Percentiles rank a stretch among this genome's conserved stretches.
These are phyloP conservation scores for Dissophora ornata DNA, from an alignment of 192 early-diverging fungal species.

Conservation along the genomic window DNA sequence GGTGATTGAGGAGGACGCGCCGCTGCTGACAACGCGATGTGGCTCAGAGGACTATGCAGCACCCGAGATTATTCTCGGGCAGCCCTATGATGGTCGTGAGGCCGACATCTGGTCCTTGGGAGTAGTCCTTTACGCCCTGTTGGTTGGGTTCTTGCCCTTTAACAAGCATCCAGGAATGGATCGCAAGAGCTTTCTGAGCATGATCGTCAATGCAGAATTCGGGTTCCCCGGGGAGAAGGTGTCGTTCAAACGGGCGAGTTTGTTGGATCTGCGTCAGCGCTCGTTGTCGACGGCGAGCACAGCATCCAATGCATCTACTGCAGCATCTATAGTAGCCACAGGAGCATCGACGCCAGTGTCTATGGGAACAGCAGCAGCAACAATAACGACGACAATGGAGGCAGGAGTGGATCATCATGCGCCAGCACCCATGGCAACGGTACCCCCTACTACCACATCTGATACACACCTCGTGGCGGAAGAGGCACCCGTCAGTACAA, in stretches of 20 bases:
- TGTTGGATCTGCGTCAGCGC: conserved; percentile 19
- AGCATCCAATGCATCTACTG: background rate
- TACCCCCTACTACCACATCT: conserved; percentile 2
- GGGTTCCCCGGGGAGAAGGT: conserved; percentile 64
- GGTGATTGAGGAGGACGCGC: conserved; percentile 57
- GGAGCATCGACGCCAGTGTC: too few species aligned
- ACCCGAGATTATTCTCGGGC: conserved; percentile 73
- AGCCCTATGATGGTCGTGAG: conserved; percentile 73
- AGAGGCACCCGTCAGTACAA: conserved; percentile 2
- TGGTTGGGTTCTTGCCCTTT: conserved; percentile 83
- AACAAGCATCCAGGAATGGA: conserved; percentile 68
- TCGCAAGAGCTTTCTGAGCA: conserved; percentile 65
- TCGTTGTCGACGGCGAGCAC: conserved; percentile 12
- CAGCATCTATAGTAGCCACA: background rate
- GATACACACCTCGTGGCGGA: too few species aligned
- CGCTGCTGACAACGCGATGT: conserved; percentile 67
- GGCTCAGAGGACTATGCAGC: conserved; percentile 84
- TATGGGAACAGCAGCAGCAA: background rate
- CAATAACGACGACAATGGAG: too few species aligned
- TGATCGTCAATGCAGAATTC: conserved; percentile 70
- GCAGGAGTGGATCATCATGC: too few species aligned
- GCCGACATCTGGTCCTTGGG: conserved; percentile 88
- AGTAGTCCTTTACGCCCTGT: conserved; percentile 78
- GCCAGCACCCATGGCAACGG: background rate
- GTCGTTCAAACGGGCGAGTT: conserved; percentile 18